A percentile compares a stretch with the other conserved stretches of the same genome.
Evolutionary conservation across 495 filamentous ascomycete genomes (phyloP).

Genomic region (Physcia stellaris): DNA sequence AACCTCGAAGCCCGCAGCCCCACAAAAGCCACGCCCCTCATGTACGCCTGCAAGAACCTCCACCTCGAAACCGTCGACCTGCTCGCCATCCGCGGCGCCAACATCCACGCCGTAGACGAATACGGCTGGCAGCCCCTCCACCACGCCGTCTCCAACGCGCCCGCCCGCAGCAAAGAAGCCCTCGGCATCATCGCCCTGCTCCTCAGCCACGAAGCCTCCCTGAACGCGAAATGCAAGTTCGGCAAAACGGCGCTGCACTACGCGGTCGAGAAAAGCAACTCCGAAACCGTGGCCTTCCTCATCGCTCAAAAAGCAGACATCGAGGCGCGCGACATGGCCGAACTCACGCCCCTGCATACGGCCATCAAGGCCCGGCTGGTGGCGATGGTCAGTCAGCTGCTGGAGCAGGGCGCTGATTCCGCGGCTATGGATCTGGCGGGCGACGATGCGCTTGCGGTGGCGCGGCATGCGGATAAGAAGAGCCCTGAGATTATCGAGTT

Average conservation of each 20-base stretch:
- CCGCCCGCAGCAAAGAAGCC: neutral
- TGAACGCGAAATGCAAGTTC: slow-evolving; percentile 8
- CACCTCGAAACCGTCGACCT: slow-evolving; percentile 9
- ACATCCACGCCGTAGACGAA: slow-evolving; percentile 8
- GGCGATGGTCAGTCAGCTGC: slow-evolving; percentile 11
- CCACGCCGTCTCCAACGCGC: slow-evolving; percentile 3
- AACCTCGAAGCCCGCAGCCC: slow-evolving; percentile 13
- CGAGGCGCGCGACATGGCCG: slow-evolving; percentile 10
- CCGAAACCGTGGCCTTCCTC: slow-evolving; percentile 7
- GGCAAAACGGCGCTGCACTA: slow-evolving; percentile 12
- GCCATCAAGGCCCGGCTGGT: slow-evolving; percentile 11
- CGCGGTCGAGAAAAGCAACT: slow-evolving; percentile 12
- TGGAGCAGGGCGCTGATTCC: slow-evolving; percentile 10
- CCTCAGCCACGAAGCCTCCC: slow-evolving; percentile 3
- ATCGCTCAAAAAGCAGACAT: slow-evolving; percentile 8
- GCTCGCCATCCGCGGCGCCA: slow-evolving; percentile 8
- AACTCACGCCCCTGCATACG: slow-evolving; percentile 13
- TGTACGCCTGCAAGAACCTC: slow-evolving; percentile 7
- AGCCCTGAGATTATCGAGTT: slow-evolving; percentile 12
- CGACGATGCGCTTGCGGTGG: slow-evolving; percentile 7
- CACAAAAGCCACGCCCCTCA: slow-evolving; percentile 7
- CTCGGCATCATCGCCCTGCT: slow-evolving; percentile 3
- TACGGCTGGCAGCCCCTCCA: slow-evolving; percentile 16
- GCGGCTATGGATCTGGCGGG: slow-evolving; percentile 7
- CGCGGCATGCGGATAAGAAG: slow-evolving; percentile 7